Base-by-base conservation (phyloP, 495 filamentous ascomycete species). In the Lophiotrema nucula region DNA sequence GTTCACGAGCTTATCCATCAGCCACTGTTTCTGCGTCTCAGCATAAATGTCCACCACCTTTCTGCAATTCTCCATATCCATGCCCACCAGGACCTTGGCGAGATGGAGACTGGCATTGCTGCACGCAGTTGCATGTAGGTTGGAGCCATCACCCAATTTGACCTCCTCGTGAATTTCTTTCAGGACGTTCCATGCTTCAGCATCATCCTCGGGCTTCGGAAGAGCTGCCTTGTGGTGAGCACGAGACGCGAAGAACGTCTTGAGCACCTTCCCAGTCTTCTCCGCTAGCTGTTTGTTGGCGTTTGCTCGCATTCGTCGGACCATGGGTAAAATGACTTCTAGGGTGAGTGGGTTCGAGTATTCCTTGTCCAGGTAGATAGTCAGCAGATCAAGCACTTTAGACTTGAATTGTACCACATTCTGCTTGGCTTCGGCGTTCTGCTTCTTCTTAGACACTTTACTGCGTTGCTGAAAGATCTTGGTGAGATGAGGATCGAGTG, bases 351-450 rank as follows among this genome's bases (percentile, higher is more conserved):
- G 67, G 47, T 85, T 84, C 12, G 78, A 70, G 44, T 88, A 83
- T 70, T 90, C 81, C 59, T 89, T 85, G 70, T 90, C 95, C 58
- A 92, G 78, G 70, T 87, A 97, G 58, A 95, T 88, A 58, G 88
- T 81, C 21, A 97, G 78, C 0, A 97, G 76, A 65, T 97, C 93
- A 13, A 98, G 75, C 8, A 97, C 85, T 31, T 91, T 86, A 74
- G 87, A 88, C 77, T 98, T 98, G 82, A 97, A 96, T 72, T 92
- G 90, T 62, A 93, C 74, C 65, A 97, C 88, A n/a, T 80, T 88
- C 51, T 92, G 88, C 65, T 88, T 90, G 42, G 93, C 89, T 55
- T 89, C 87, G 68, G 88, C 89, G 55, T 86, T 85, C 67, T 93
- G 87, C 71, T 89, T 89, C 70, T 88, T 86, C 67, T 76, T 79